Conservation (phyloP, 2,329 filamentous ascomycete genomes). For the Tolypocladium nubicola region DNA sequence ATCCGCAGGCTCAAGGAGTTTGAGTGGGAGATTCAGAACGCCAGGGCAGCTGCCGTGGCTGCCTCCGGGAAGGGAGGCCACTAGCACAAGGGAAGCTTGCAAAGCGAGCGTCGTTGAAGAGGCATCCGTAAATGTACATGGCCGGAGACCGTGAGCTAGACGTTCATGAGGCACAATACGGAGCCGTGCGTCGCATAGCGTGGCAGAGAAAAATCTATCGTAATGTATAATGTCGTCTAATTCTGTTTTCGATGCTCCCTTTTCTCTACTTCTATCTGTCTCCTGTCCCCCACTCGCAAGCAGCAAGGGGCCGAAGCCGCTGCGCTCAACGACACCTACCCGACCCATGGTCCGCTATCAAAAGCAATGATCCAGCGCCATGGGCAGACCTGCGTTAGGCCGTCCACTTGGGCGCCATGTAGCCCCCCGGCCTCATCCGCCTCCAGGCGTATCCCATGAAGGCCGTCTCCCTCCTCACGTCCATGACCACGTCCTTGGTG, state of each 20-base stretch:
- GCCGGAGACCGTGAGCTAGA: neutral
- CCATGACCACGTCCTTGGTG: conserved; percentile 58
- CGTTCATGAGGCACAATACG: neutral
- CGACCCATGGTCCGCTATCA: neutral
- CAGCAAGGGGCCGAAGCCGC: neutral
- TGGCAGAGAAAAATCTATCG: neutral
- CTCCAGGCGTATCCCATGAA: conserved; percentile 89
- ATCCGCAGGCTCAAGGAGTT: conserved; percentile 79
- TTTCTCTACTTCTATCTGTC: neutral
- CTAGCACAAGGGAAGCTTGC: neutral
- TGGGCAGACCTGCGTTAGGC: neutral
- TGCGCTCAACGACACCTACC: neutral
- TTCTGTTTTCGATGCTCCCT: neutral
- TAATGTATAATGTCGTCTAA: conserved; percentile 1
- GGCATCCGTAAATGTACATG: neutral
- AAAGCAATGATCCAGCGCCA: neutral
- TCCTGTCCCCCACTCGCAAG: neutral
- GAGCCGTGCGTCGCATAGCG: neutral
- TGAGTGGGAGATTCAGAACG: conserved; percentile 79
- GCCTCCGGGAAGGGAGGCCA: conserved; percentile 4
- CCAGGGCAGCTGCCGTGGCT: conserved; percentile 34
- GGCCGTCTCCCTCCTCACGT: conserved; percentile 69
- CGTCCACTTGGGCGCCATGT: conserved; percentile 8
- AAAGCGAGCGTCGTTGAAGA: neutral
- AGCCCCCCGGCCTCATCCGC: conserved; percentile 28